Percentiles rank a stretch among this genome's conserved stretches.
These are phyloP conservation scores for Aspergillus japonicus DNA, from an alignment of 2,329 filamentous ascomycete species.

Conservation along the genomic window DNA sequence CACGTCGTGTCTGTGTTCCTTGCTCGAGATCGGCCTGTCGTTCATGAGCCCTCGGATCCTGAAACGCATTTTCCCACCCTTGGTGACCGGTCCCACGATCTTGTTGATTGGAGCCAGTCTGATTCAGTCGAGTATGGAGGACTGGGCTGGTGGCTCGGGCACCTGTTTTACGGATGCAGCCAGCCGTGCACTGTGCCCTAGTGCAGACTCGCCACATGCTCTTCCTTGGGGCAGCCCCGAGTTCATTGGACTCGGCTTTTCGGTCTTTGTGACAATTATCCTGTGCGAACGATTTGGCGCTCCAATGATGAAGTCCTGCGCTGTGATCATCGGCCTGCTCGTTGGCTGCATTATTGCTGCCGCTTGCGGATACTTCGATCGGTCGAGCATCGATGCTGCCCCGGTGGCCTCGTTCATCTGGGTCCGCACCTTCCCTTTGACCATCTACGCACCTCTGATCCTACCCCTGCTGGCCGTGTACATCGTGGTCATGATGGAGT, in stretches of 20 bases:
- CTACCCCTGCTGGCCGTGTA: conserved; percentile 58
- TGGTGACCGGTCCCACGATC: conserved; percentile 67
- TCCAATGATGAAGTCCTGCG: conserved; percentile 68
- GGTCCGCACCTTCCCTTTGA: conserved; percentile 67
- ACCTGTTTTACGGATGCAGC: conserved; percentile 41
- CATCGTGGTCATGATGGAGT: conserved; percentile 67
- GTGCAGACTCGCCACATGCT: conserved; percentile 58
- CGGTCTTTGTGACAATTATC: conserved; percentile 67
- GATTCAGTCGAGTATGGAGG: conserved; percentile 61
- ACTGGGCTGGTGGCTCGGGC: conserved; percentile 67
- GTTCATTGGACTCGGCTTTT: conserved; percentile 66
- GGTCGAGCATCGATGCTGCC: conserved; percentile 57
- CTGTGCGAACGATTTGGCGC: conserved; percentile 67
- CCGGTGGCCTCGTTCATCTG: conserved; percentile 68
- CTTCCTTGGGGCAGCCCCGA: conserved; percentile 63
- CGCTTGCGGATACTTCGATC: conserved; percentile 65
- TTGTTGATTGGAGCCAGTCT: conserved; percentile 66
- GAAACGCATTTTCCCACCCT: conserved; percentile 64
- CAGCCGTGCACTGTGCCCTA: conserved; percentile 59
- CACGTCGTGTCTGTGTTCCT: conserved; percentile 49
- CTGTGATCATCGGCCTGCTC: conserved; percentile 63
- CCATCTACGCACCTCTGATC: conserved; percentile 65
- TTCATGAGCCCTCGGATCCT: conserved; percentile 62
- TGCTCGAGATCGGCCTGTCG: conserved; percentile 62
- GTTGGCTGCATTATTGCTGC: conserved; percentile 67